These are phyloP conservation scores for Cetradonia linearis DNA, from an alignment of 495 filamentous ascomycete genomes.

Conservation along the genomic window DNA sequence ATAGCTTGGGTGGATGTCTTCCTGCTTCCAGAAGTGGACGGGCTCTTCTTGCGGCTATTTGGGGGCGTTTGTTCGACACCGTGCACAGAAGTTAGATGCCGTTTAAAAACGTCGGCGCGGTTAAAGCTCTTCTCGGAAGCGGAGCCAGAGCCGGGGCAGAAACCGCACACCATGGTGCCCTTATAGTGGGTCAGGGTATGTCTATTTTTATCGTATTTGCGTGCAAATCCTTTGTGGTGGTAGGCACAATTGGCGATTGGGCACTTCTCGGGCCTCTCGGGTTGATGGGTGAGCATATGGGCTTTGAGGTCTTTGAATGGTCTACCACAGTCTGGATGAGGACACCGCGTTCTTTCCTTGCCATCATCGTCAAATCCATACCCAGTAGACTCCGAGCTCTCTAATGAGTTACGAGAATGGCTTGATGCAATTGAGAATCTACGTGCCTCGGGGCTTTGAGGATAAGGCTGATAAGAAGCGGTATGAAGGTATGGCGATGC, in stretches of 20 bases:
- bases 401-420: constrained; percentile 45
- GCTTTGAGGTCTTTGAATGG: constrained; percentile 93
- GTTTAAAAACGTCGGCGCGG: constrained; percentile 96
- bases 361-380: constrained; percentile 51
- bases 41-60: constrained; percentile 82
- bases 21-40: constrained; percentile 31
- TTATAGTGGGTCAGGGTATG: constrained; percentile 98
- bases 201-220: constrained; percentile 98
- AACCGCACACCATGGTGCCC: constrained; percentile 97
- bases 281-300: constrained; percentile 93
- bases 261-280: constrained; percentile 91
- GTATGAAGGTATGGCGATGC: constrained; percentile 35
- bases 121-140: constrained; percentile 97
- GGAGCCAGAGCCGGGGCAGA: constrained; percentile 87
- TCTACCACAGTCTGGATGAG: constrained; percentile 73
- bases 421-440: constrained; percentile 47
- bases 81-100: constrained; percentile 88
- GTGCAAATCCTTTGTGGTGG: constrained; percentile 87
- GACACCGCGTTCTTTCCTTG: constrained; percentile 63
- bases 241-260: constrained; percentile 92
- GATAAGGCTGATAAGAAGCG: constrained; percentile 30
- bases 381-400: constrained; percentile 43
- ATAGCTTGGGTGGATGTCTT: constrained; percentile 51
- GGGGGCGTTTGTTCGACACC: constrained; percentile 92
- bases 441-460: constrained; percentile 29